Evolutionary conservation across 805 yeast genomes (phyloP).

Genomic region (Candida nitratophila): DNA sequence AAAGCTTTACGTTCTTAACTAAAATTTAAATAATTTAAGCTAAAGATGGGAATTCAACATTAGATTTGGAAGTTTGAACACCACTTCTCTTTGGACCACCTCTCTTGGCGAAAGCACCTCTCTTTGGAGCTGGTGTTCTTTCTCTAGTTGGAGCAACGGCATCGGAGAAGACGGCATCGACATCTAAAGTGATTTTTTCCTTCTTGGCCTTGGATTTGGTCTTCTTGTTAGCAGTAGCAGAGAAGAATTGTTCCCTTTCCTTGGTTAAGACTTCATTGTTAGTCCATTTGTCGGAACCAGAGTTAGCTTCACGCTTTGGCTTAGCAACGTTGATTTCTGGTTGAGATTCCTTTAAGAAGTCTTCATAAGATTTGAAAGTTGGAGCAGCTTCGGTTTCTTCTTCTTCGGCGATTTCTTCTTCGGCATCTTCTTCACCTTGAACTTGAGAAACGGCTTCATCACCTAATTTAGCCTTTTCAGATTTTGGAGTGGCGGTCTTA

Average conservation of each 20-base stretch:
- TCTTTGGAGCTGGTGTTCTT: slow-evolving; percentile 28
- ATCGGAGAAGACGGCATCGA: slow-evolving; percentile 67
- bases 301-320: slow-evolving; percentile 45
- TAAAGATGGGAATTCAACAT: slow-evolving; percentile 68
- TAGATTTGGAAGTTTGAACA: slow-evolving; percentile 11
- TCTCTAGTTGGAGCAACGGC: slow-evolving; percentile 29
- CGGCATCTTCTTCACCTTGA: slow-evolving; percentile 54
- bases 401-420: slow-evolving; percentile 31
- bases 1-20: too few species aligned
- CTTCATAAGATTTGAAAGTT: slow-evolving; percentile 68
- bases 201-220: slow-evolving; percentile 67
- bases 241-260: slow-evolving; percentile 53
- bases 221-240: slow-evolving; percentile 60
- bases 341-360: slow-evolving; percentile 57
- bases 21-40: not conserved
- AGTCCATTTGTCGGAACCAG: slow-evolving; percentile 47
- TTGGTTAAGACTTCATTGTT: slow-evolving; percentile 58
- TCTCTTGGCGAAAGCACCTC: slow-evolving; percentile 9
- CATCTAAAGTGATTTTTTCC: slow-evolving; percentile 73
- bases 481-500: slow-evolving; percentile 80
- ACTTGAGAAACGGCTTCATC: slow-evolving; percentile 50
- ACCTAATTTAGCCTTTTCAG: slow-evolving; percentile 85
- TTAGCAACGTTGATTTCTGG: slow-evolving; percentile 13
- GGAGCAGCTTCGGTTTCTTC: slow-evolving; percentile 40
- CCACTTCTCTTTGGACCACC: slow-evolving; percentile 21